Percentiles rank a stretch among this genome's conserved stretches.
Conservation (phyloP, 805 yeast genomes). For the Candida easanensis region DNA sequence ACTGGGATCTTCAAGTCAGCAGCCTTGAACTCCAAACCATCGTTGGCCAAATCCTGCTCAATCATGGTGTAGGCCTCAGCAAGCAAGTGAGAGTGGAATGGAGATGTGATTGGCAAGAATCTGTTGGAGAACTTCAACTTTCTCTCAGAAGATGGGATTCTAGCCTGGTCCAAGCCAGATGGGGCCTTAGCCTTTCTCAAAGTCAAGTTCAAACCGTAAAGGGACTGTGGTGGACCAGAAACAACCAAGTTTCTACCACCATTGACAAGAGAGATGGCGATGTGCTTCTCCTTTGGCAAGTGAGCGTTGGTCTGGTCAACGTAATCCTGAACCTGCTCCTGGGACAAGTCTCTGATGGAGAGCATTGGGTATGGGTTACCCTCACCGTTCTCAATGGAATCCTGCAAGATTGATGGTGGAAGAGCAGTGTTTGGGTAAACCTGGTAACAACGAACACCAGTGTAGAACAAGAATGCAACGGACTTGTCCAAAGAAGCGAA, state of each 20-base stretch:
- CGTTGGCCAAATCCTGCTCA: slow-evolving; percentile 57
- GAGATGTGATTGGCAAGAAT: slow-evolving; percentile 92
- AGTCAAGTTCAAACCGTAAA: slow-evolving; percentile 90
- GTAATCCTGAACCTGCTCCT: slow-evolving; percentile 72
- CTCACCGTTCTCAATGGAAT: slow-evolving; percentile 89
- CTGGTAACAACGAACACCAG: slow-evolving; percentile 89
- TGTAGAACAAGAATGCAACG: slow-evolving; percentile 81
- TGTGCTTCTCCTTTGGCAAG: slow-evolving; percentile 87
- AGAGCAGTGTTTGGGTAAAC: slow-evolving; percentile 91
- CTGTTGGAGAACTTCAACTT: slow-evolving; percentile 90
- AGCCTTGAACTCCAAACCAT: slow-evolving; percentile 54
- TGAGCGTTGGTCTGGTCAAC: slow-evolving; percentile 89
- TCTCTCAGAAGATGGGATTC: slow-evolving; percentile 92
- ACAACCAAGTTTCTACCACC: slow-evolving; percentile 96
- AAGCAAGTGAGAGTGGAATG: slow-evolving; percentile 92
- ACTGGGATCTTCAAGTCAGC: slow-evolving; percentile 76
- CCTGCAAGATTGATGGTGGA: slow-evolving; percentile 91
- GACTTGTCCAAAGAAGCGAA: slow-evolving; percentile 70
- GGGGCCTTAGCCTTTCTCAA: slow-evolving; percentile 94
- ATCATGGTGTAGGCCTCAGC: slow-evolving; percentile 68
- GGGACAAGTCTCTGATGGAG: slow-evolving; percentile 83
- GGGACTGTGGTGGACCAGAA: slow-evolving; percentile 97
- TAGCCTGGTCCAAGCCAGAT: slow-evolving; percentile 89
- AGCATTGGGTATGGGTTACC: slow-evolving; percentile 98
- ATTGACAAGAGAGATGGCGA: slow-evolving; percentile 85